Base-by-base conservation (phyloP, 805 yeast genomes). In the Danielia oregonensis region DNA sequence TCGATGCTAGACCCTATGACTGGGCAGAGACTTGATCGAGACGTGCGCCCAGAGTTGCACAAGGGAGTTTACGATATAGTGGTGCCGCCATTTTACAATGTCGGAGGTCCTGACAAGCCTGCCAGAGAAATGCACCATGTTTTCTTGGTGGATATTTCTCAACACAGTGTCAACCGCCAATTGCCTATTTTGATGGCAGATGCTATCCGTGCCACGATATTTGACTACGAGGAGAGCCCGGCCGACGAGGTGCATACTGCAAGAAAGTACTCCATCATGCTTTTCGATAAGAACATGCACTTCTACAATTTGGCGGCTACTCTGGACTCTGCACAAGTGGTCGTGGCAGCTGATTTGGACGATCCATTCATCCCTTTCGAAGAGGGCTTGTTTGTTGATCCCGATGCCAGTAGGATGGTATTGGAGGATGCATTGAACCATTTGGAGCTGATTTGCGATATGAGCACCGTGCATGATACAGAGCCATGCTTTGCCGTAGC, bases 401-500 rank as follows among this genome's bases (percentile, higher is more conserved):
- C 96, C 1, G 63, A 61, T 6, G 87, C 81, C 35, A 74, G 87
- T 10, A 66, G 78, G 35, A 55, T 59, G 30, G 75, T 74, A 9
- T 81, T 91, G 38, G 84, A 82, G 26, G 78, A 75, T 32, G 75
- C 91, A 3, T 70, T 93, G 42, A 72, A 72, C 42, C 65, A 75
- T 29, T 63, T 86, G 32, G 86, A 81, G 36, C 64, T 59, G 17
- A 43, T 61, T 25, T 43, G 70, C 9, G 63, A 59, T 13, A 65
- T 63, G 29, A 66, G 69, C 35, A 53, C 54, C 3, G 36, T 57
- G n/a, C 51, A 56, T 5, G 72, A 67, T 21, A 59, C 79, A 0
- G 89, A 82, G 44, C 81, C 86, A 0, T 79, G 87, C 18, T 83
- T 76, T 52, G 94, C 96, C 0, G 76, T 86, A 3, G 96, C 95